These are phyloP conservation scores for Scutellaria barbata DNA, from an alignment of 257 asterid species.

Conservation along the genomic window DNA sequence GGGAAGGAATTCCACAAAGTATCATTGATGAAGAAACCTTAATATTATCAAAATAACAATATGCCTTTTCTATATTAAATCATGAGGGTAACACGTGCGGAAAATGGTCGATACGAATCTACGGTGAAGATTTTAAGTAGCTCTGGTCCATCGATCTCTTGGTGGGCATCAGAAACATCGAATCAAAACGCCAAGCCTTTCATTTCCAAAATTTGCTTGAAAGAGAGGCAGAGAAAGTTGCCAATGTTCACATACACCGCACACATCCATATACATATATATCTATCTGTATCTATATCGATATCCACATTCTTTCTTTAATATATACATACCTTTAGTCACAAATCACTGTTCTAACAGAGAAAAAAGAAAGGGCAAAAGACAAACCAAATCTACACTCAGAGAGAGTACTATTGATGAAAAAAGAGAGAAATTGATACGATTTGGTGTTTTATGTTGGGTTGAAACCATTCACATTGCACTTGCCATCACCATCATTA, in stretches of 20 bases:
- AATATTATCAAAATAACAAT: constrained; percentile 19
- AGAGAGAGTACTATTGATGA: constrained; percentile 34
- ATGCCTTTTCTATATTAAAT: neutral
- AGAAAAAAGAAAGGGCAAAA: constrained; percentile 38
- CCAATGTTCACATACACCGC: constrained; percentile 37
- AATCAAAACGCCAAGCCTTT: constrained; percentile 36
- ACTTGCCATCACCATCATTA: constrained; percentile 65
- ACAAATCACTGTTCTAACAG: constrained; percentile 23
- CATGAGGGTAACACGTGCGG: constrained; percentile 25
- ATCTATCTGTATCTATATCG: neutral
- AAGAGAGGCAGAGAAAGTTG: constrained; percentile 37
- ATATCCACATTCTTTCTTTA: constrained; percentile 21
- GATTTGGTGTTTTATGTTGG: constrained; percentile 61
- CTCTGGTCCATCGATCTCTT: constrained; percentile 23
- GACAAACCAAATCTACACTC: constrained; percentile 46
- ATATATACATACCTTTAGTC: constrained; percentile 12
- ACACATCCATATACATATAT: constrained; percentile 34
- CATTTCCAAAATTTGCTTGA: constrained; percentile 51
- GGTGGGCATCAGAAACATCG: constrained; percentile 37
- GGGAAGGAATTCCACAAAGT: constrained; percentile 7
- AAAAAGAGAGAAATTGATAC: constrained; percentile 38
- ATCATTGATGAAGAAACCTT: constrained; percentile 27
- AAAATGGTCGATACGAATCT: neutral
- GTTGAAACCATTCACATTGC: constrained; percentile 57
- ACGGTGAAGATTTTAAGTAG: constrained; percentile 32